A percentile compares a stretch with the other conserved stretches of the same genome.
These are phyloP conservation scores for Exophiala dermatitidis DNA, from an alignment of 2,329 filamentous ascomycete genomes.

Conservation along the genomic window DNA sequence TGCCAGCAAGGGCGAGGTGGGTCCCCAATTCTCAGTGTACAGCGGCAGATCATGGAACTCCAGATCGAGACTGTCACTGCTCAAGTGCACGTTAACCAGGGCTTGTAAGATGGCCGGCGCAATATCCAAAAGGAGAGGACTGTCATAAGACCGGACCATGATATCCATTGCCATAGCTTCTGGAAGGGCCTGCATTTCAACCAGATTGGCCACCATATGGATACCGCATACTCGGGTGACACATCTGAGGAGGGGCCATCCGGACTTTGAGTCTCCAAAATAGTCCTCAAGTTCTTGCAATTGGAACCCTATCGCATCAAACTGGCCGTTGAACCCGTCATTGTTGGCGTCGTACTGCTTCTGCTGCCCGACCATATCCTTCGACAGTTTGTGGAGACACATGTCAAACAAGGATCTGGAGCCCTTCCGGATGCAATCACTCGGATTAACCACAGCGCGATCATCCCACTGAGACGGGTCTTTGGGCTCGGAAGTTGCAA, in stretches of 20 bases:
- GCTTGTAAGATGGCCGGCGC: slow-evolving; percentile 1
- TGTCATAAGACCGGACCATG: neutral
- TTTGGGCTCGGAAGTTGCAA: slow-evolving; percentile 4
- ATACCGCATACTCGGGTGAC: slow-evolving; percentile 7
- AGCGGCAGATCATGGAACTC: neutral
- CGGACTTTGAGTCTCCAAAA: slow-evolving; percentile 6
- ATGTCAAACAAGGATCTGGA: slow-evolving; percentile 9
- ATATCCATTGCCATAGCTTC: slow-evolving; percentile 1
- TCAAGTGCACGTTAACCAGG: neutral
- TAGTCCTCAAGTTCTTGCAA: slow-evolving; percentile 13
- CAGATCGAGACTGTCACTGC: neutral
- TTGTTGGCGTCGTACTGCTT: slow-evolving; percentile 8
- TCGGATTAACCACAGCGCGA: neutral
- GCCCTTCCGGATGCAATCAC: neutral
- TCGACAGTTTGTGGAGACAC: slow-evolving; percentile 5
- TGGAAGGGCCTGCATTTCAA: neutral
- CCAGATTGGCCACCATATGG: slow-evolving; percentile 3
- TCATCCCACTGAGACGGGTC: neutral
- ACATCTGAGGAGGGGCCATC: slow-evolving; percentile 8
- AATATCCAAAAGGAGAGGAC: slow-evolving; percentile 2
- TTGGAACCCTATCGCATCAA: slow-evolving; percentile 5
- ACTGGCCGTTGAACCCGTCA: slow-evolving; percentile 9
- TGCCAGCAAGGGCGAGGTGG: neutral
- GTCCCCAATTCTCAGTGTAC: neutral
- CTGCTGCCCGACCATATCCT: slow-evolving; percentile 10